Evolutionary conservation across 2,329 filamentous ascomycete species (phyloP).

Genomic region (Penicillium verrucosum): DNA sequence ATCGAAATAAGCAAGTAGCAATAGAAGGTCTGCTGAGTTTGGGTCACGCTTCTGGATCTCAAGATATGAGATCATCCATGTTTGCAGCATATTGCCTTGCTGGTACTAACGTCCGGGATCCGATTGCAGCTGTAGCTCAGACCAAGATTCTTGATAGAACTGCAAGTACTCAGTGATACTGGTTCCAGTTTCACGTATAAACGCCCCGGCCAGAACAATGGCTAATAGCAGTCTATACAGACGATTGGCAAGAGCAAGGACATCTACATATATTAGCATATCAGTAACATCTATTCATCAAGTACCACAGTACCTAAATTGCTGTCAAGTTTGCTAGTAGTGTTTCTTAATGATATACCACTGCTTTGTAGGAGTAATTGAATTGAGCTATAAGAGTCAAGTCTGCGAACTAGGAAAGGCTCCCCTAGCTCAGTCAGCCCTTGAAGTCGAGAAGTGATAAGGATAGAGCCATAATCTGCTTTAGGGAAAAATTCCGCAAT

Average conservation of each 20-base stretch:
- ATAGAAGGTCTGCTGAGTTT: constrained; percentile 35
- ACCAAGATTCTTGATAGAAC: constrained; percentile 42
- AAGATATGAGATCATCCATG: constrained; percentile 39
- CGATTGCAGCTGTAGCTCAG: constrained; percentile 15
- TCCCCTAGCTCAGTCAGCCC: constrained; percentile 34
- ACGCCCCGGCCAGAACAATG: constrained; percentile 47
- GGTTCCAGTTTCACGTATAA: constrained; percentile 39
- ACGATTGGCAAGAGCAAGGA: constrained; percentile 28
- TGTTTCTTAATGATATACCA: neutral
- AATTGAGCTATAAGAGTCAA: constrained; percentile 19
- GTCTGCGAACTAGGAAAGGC: constrained; percentile 32
- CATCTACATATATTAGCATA: constrained; percentile 22
- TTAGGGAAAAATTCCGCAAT: constrained; percentile 29
- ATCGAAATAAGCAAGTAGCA: constrained; percentile 46
- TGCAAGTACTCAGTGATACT: constrained; percentile 42
- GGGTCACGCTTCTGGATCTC: constrained; percentile 35
- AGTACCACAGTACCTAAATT: constrained; percentile 9
- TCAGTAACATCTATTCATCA: neutral
- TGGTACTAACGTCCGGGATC: constrained; percentile 19
- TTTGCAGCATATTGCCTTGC: constrained; percentile 30
- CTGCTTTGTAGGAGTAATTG: constrained; percentile 17
- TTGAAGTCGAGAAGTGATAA: constrained; percentile 41
- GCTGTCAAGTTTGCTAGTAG: neutral
- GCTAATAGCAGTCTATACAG: constrained; percentile 50
- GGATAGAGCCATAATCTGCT: constrained; percentile 41